Base-by-base conservation (phyloP, 371 early-diverging fungal species). In the Mucor irregularis region DNA sequence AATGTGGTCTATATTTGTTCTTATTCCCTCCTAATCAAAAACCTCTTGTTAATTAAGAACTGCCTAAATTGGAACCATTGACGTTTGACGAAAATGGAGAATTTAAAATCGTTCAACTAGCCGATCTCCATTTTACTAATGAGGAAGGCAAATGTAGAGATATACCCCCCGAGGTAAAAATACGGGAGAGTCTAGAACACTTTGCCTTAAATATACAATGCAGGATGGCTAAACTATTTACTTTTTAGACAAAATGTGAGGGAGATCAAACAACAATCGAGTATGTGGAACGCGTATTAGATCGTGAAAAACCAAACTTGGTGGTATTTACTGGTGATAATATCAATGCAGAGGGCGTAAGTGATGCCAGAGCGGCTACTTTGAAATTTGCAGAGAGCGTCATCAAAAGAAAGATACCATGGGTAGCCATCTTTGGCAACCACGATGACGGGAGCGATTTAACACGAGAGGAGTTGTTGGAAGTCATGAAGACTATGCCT, bases 271-370 rank as follows among this genome's bases (percentile, higher is more conserved):
- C 74, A 11, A 82, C 82, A 0, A 35, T 74, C 0, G 63, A 74
- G 19, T 61, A 69, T 46, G 71, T 82, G 42, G 75, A 73, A 44
- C 47, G 58, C 4, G 43, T 82, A 34, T 53, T 82, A 8, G 80
- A 82, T 28, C 44, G 61, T 4, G 82, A 82, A 49, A 62, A 62
- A 5, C 82, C 85, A 11, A 72, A 82, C 35, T 58, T 85, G 9
- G 85, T 82, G 1, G 76, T 82, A 1, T 83, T 81, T 54, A 64
- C 70, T 3, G 85, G 85, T 4, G 85, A 83, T 44, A 81, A 83
- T 37, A 73, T 84, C 25, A 72, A 80, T 39, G 82, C 76, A 2
- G 61, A 26, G 10, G 58, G 58, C 17, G 69, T 73, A 0, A 73
- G 49, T 49, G 74, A 74, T 60, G 66, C 74, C 2, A 56, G 74